Conservation (phyloP, 495 filamentous ascomycete species). For the Lasiosphaeria miniovina region DNA sequence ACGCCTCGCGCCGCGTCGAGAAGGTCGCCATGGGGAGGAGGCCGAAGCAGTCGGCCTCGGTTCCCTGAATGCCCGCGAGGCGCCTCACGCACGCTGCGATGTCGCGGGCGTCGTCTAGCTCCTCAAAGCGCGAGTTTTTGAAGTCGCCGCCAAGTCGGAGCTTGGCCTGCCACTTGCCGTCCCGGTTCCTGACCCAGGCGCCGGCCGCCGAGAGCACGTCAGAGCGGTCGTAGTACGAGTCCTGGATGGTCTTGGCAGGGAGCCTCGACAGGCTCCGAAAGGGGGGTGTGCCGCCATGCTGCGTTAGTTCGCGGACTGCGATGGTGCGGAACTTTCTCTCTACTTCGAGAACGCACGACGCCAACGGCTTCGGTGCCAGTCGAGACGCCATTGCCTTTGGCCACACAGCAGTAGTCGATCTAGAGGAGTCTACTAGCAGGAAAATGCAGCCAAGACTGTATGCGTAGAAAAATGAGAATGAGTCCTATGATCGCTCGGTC, state of each 20-base stretch:
- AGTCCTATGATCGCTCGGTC: too few species aligned
- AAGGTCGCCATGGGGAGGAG: slow-evolving; percentile 24
- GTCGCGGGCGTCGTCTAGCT: slow-evolving; percentile 16
- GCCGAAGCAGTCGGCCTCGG: slow-evolving; percentile 15
- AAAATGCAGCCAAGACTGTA: too few species aligned
- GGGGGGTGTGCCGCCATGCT: slow-evolving; percentile 19
- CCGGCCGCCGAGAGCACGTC: slow-evolving; percentile 24
- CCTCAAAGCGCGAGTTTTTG: slow-evolving; percentile 26
- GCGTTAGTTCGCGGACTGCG: slow-evolving; percentile 15
- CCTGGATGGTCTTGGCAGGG: slow-evolving; percentile 19
- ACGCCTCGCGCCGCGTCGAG: slow-evolving; percentile 24
- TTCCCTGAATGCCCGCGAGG: background rate
- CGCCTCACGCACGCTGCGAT: slow-evolving; percentile 12
- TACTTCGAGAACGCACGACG: slow-evolving; percentile 26
- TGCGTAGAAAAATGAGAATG: too few species aligned
- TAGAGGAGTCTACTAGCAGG: too few species aligned
- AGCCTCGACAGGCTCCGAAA: slow-evolving; percentile 20
- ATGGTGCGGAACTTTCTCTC: slow-evolving; percentile 30
- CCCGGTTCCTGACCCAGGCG: slow-evolving; percentile 28
- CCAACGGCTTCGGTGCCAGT: background rate
- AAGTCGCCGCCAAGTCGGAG: slow-evolving; percentile 20
- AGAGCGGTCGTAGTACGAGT: slow-evolving; percentile 28
- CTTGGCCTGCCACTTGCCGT: slow-evolving; percentile 29
- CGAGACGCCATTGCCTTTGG: background rate
- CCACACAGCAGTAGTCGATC: background rate